Base-by-base conservation (phyloP, 495 filamentous ascomycete genomes). In the Tuber melanosporum region DNA sequence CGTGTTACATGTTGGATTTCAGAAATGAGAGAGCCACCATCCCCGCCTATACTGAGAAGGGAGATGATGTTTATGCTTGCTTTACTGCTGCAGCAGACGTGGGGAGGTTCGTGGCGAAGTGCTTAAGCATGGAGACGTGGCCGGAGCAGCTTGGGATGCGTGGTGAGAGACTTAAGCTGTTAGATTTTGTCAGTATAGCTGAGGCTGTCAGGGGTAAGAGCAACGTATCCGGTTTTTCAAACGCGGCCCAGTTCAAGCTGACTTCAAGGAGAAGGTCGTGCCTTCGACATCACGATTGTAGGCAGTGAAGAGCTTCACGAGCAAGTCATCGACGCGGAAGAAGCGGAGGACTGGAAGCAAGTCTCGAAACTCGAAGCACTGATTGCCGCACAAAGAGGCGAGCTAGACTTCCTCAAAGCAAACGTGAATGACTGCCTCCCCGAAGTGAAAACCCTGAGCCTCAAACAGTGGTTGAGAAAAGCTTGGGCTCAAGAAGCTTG, bases 61-160 rank as follows among this genome's bases (percentile, higher is more conserved):
- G 88, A 1, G 84, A 86, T 19, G 84, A 86, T 7, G 87, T 89
- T 1, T 85, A 83, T 14, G 83, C 93, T n/a, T 89, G 87, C 75
- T 85, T 94, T 84, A 93, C 90, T 9, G 89, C 91, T 5, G 90
- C 88, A 17, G 85, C 88, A 77, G 91, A 94, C 76, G 88, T 93
- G 44, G 91, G 86, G 26, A 86, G 86, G 70, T 93, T 91, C 81
- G 86, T 94, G 57, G 90, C 91, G 4, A 82, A 89, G 62, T 88
- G 89, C 49, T 80, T 92, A 42, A 89, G 88, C 6, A 84, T 90
- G 49, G 85, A 85, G 14, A 84, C 83, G 49, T 93, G 92, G 92
- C 91, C 91, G 10, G 82, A 84, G n/a, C 91, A 93, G 78, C 87
- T 90, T 71, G 85, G 87, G 72, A 90, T 93, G 87, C 85, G 86